These are phyloP conservation scores for Ceriops zippeliana DNA, from an alignment of 345 rosid species.

Conservation along the genomic window DNA sequence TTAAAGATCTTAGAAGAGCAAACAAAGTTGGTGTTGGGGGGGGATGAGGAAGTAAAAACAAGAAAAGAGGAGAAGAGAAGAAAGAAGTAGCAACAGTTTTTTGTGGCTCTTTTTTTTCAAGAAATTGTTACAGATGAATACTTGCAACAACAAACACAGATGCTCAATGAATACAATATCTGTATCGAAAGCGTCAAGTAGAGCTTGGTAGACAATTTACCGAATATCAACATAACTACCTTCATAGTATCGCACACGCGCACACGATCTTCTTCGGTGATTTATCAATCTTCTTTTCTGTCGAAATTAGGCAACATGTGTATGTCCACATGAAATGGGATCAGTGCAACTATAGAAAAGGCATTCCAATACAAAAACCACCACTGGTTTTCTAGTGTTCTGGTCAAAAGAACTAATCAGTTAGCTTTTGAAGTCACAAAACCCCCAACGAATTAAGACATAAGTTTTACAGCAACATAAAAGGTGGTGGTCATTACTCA, in stretches of 20 bases:
- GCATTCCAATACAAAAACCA: not conserved
- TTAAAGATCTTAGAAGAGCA: conserved; percentile 11
- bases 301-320: conserved; percentile 19
- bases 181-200: conserved; percentile 39
- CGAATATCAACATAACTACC: conserved; percentile 25
- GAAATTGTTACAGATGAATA: conserved; percentile 25
- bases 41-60: not conserved
- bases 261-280: conserved; percentile 68
- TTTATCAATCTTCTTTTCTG: conserved; percentile 86
- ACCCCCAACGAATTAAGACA: not conserved
- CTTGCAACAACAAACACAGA: conserved; percentile 21
- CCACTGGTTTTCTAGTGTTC: not conserved
- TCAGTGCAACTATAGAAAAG: not conserved
- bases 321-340: conserved; percentile 1
- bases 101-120: not conserved
- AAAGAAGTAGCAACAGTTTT: conserved; percentile 8
- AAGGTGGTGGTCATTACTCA: not conserved
- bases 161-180: conserved; percentile 25
- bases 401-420: not conserved
- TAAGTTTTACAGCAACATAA: not conserved
- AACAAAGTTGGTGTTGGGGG: not conserved
- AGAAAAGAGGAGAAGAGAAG: not conserved
- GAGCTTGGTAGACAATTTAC: conserved; percentile 11
- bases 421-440: no score
- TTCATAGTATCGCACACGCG: conserved; percentile 79